Percentiles rank a stretch among this genome's conserved stretches.
Evolutionary conservation across 2,329 filamentous ascomycete species (phyloP).

Genomic region (Coniella lustricola): DNA sequence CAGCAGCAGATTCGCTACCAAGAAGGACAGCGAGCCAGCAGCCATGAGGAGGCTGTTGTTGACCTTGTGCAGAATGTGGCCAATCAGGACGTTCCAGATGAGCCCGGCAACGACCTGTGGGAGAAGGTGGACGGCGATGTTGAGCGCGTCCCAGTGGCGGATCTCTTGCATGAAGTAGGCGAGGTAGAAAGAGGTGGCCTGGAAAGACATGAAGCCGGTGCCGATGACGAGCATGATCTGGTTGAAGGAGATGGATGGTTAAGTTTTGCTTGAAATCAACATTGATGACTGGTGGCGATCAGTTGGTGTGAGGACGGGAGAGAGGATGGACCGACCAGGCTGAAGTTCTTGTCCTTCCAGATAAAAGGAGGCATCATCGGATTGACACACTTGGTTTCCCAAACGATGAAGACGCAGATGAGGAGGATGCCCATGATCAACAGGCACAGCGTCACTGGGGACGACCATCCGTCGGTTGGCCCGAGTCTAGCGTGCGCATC

Average conservation of each 20-base stretch:
- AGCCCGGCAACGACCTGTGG: conserved; percentile 60
- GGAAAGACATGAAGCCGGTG: conserved; percentile 57
- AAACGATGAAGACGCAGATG: conserved; percentile 51
- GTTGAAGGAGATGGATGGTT: too few species aligned
- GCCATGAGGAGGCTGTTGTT: conserved; percentile 58
- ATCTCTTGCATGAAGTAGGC: conserved; percentile 59
- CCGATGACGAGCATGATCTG: conserved; percentile 50
- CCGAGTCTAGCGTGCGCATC: conserved; percentile 28
- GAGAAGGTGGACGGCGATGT: conserved; percentile 55
- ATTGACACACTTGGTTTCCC: conserved; percentile 48
- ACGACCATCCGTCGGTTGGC: conserved; percentile 55
- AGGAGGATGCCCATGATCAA: conserved; percentile 52
- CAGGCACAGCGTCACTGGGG: conserved; percentile 54
- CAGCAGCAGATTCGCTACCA: conserved; percentile 41
- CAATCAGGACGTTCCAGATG: conserved; percentile 56
- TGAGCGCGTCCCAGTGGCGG: conserved; percentile 43
- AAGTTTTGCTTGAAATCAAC: neutral
- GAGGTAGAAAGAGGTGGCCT: conserved; percentile 54
- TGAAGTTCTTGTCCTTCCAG: conserved; percentile 59
- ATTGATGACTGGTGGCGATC: too few species aligned
- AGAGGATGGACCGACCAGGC: conserved; percentile 37
- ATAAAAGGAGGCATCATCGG: conserved; percentile 47
- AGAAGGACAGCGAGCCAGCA: conserved; percentile 32
- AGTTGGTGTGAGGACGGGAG: neutral
- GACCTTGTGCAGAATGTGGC: conserved; percentile 53